A percentile compares a stretch with the other conserved stretches of the same genome.
phyloP scores from a whole-genome alignment of 192 early-diverging fungal genomes.

The Gamsiella multidivaricata region DNA sequence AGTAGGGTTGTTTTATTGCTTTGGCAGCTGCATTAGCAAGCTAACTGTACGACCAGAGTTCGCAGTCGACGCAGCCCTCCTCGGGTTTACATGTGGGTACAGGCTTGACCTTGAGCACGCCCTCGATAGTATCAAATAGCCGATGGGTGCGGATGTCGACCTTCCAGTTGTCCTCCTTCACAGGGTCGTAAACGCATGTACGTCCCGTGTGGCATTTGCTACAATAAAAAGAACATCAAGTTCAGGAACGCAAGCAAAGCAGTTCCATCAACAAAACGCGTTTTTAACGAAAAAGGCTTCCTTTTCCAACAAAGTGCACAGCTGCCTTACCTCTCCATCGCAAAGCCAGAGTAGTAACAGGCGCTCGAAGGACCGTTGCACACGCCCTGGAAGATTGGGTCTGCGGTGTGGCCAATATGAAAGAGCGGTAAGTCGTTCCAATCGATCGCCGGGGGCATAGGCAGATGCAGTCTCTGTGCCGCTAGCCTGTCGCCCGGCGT shows the following conservation, averaged over 20 bases:
- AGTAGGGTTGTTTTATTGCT: too few species aligned
- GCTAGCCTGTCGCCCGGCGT: constrained; percentile 85
- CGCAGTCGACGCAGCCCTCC: constrained; percentile 81
- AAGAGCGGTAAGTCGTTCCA: constrained; percentile 81
- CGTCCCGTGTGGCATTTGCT: constrained; percentile 66
- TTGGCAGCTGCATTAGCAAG: too few species aligned
- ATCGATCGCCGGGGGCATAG: constrained; percentile 64
- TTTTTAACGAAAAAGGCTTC: background rate
- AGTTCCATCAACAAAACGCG: background rate
- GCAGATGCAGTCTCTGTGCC: constrained; percentile 83
- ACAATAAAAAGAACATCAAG: too few species aligned
- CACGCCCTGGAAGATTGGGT: constrained; percentile 90
- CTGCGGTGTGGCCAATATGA: constrained; percentile 91
- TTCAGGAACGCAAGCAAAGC: background rate
- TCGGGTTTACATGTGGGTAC: constrained; percentile 62
- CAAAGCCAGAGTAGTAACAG: constrained; percentile 81
- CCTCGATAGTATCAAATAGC: constrained; percentile 81
- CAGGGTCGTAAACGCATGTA: constrained; percentile 75
- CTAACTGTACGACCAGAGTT: constrained; percentile 72
- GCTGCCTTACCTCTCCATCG: constrained; percentile 73
- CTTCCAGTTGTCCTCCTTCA: constrained; percentile 70
- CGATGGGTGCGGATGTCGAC: constrained; percentile 83
- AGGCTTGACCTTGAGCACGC: constrained; percentile 61
- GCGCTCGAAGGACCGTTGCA: constrained; percentile 72
- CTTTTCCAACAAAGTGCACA: background rate